Base-by-base conservation (phyloP, 129 eudicot genomes). In the Flaveria robusta region DNA sequence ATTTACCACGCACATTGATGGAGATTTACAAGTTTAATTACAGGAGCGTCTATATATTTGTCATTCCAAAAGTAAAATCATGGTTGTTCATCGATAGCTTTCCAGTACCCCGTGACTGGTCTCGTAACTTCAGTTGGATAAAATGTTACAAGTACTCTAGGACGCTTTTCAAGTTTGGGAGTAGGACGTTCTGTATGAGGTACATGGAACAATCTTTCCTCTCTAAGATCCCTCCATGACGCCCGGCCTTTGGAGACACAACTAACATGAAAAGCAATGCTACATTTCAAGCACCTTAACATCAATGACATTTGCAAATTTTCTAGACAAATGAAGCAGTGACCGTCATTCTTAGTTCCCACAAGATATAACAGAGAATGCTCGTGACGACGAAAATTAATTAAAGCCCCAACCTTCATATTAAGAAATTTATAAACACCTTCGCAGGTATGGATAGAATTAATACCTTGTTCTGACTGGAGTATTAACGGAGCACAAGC, bases 401-500 rank as follows among this genome's bases (percentile, higher is more conserved):
- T 11, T 9, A 64, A 1, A 13, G 10, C 39, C 2, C 58, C 68
- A 66, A 23, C 39, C 42, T 64, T 75, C 34, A 75, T 75, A 37
- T 75, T 75, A 15, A 65, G 20, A 19, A 18, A 64, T 29, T 18
- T 23, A 56, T 22, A 67, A 22, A 51, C 18, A 10, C 6, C 13
- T 13, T 2, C 18, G 0, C 10, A 42, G 3, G 20, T 4, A 4
- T 15, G n/a, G 18, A 1, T 6, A 10, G 41, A 37, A 24, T 22
- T 15, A 41, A 39, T 41, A 41, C 5, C 68, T 52, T 22, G 64
- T 41, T 67, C 74, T 1, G 12, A 41, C 20, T 54, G 16, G 39
- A 39, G 69, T 77, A 69, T 77, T 41, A 52, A 3, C 11, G 60
- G 81, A 55, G 69, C 75, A 41, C 81, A 77, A 41, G 58, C 46